Conservation (phyloP, 2,329 filamentous ascomycete genomes). For the Sodiomyces alkalinus region DNA sequence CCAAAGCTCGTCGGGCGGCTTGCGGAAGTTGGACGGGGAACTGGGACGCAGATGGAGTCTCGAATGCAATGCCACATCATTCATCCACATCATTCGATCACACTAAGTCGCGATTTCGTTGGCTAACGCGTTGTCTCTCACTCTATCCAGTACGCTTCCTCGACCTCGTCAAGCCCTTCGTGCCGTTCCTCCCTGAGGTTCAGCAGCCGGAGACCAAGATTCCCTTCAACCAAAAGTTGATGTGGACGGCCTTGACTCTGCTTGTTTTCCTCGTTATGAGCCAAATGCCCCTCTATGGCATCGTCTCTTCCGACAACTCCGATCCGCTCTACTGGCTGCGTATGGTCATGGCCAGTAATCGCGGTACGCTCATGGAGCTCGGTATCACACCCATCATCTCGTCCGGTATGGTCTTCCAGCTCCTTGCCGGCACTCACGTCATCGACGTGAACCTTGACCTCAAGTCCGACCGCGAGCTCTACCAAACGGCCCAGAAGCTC, state of each 20-base stretch:
- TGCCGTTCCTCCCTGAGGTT: slow-evolving; percentile 98
- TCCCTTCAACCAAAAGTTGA: slow-evolving; percentile 96
- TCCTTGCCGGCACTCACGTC: slow-evolving; percentile 96
- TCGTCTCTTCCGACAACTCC: slow-evolving; percentile 95
- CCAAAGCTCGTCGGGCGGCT: too few relatives aligned
- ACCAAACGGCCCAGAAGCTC: slow-evolving; percentile 98
- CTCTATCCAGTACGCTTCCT: slow-evolving; percentile 99
- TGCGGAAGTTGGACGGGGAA: too few relatives aligned
- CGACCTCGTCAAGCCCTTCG: slow-evolving; percentile 98
- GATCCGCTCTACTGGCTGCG: slow-evolving; percentile 99
- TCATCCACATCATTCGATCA: too few relatives aligned
- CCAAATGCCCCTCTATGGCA: slow-evolving; percentile 98
- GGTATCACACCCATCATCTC: slow-evolving; percentile 98
- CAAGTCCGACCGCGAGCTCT: slow-evolving; percentile 98
- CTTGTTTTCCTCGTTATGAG: slow-evolving; percentile 99
- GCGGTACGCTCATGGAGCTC: slow-evolving; percentile 89
- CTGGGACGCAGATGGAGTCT: too few relatives aligned
- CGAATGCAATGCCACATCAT: too few relatives aligned
- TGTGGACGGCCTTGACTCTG: slow-evolving; percentile 88
- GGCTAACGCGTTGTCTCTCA: too few relatives aligned
- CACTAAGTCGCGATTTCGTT: too few relatives aligned
- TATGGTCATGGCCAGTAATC: slow-evolving; percentile 99
- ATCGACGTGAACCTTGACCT: slow-evolving; percentile 99
- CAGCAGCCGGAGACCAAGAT: slow-evolving; percentile 97
- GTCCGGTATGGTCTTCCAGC: slow-evolving; percentile 99